Base-by-base conservation (phyloP, 106 monocot species). In the Agapanthus africanus region DNA sequence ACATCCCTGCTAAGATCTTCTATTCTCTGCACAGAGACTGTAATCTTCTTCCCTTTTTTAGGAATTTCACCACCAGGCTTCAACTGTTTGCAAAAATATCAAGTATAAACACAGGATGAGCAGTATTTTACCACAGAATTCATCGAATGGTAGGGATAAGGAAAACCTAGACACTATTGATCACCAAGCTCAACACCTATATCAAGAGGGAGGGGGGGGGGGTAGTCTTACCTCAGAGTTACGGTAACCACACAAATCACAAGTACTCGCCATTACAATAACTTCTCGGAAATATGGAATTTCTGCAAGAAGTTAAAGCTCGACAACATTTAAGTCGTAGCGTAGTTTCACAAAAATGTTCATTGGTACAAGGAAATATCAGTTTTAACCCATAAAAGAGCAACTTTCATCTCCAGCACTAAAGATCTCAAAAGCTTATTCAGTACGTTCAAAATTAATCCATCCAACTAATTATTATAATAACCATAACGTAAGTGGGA, bases 211-310 rank as follows among this genome's bases (percentile, higher is more conserved):
- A 42, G 57, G 40, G 57, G n/a, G n/a, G n/a, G n/a, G n/a, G n/a
- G n/a, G n/a, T n/a, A n/a, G n/a, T n/a, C 80, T 69, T 60, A 93
- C 99, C 99, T 99, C 99, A 59, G 99, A 93, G 68, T 79, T 99
- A 30, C 99, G 92, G 63, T 93, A 99, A 36, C 99, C 99, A 71
- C 99, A 99, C 27, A 85, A 28, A 81, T 99, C 99, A 79, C 99
- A 99, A 27, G 87, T 67, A 38, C 76, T 83, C 15, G 99, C 99
- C 99, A 99, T 99, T 6, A 99, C 74, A 69, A 99, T 90, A n/a
- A 99, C 99, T 40, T 99, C 93, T 35, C 81, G 80, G 60, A 99
- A 99, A 76, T 99, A 99, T 65, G 99, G 99, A 71, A 99, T 93
- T 79, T 93, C 93, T 99, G 60, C 10, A 63, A 19, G 33, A 32